phyloP scores from a whole-genome alignment of 1,284 basidiomycete species.

The Omphalotus olearius region DNA sequence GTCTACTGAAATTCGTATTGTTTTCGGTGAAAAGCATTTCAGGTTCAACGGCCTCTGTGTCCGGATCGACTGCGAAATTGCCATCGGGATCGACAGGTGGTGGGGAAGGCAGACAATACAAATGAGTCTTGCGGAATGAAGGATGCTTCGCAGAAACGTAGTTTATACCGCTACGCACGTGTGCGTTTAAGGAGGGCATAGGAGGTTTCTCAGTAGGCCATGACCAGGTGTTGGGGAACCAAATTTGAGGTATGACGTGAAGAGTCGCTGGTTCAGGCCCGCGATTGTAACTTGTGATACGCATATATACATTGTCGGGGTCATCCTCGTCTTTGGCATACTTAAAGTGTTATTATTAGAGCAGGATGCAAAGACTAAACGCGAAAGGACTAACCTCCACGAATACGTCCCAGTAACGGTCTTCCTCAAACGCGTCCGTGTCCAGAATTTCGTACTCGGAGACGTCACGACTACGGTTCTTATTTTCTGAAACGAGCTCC shows the following conservation, averaged over 20 bases:
- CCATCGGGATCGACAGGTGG: constrained; percentile 77
- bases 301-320: constrained; percentile 84
- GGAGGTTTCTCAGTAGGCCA: constrained; percentile 84
- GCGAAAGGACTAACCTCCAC: constrained; percentile 64
- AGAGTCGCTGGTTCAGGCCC: constrained; percentile 95
- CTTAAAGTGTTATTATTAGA: constrained; percentile 37
- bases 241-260: constrained; percentile 92
- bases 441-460: constrained; percentile 93
- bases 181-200: constrained; percentile 67
- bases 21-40: constrained; percentile 93
- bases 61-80: constrained; percentile 53
- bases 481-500: constrained; percentile 84
- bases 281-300: constrained; percentile 95
- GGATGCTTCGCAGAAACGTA: constrained; percentile 76
- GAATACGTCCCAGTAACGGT: constrained; percentile 97
- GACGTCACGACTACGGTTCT: constrained; percentile 80
- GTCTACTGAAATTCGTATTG: constrained; percentile 91
- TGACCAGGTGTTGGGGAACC: constrained; percentile 98
- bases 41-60: constrained; percentile 71
- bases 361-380: constrained; percentile 6
- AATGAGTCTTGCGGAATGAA: constrained; percentile 67
- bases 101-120: constrained; percentile 91
- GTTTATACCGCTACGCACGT: constrained; percentile 49
- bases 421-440: constrained; percentile 88
- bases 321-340: constrained; percentile 97